Evolutionary conservation across 163 green algal genomes (phyloP).

Genomic region (Volvox carteri): DNA sequence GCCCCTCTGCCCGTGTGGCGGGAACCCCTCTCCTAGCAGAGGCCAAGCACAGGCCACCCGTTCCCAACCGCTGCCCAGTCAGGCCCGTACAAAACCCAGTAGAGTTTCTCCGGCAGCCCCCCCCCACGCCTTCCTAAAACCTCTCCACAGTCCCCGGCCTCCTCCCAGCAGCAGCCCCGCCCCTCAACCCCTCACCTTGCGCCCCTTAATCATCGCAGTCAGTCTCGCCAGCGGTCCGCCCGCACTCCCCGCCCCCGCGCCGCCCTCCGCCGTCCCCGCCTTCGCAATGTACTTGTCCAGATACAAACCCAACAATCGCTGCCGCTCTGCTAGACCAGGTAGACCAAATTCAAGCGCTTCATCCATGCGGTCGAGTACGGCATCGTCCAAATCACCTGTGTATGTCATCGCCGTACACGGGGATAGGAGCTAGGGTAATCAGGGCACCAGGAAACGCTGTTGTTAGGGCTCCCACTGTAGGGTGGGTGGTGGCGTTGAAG

Average conservation of each 20-base stretch:
- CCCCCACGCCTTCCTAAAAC: no score
- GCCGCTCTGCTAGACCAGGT: constrained; percentile 76
- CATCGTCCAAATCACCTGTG: constrained; percentile 94
- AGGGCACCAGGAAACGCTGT: no score
- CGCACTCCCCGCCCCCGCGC: constrained; percentile 59
- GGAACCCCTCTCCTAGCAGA: no score
- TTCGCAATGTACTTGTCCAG: constrained; percentile 69
- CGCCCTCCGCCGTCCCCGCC: constrained; percentile 80
- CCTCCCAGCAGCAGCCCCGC: no score
- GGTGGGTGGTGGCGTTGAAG: no score
- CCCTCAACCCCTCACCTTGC: constrained; percentile 3
- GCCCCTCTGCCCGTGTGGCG: no score
- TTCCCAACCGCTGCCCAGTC: no score
- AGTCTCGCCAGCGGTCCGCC: constrained; percentile 13
- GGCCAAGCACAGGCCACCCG: no score
- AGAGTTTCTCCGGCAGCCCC: no score
- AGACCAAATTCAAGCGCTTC: constrained; percentile 85
- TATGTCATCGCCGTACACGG: not conserved
- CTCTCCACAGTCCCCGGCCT: no score
- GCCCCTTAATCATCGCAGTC: constrained; percentile 36
- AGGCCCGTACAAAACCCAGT: no score
- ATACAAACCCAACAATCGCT: constrained; percentile 50
- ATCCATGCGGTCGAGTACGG: constrained; percentile 98
- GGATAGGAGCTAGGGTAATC: not conserved
- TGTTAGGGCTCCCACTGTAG: no score